A percentile compares a stretch with the other conserved stretches of the same genome.
phyloP scores from a whole-genome alignment of 73 alveolate genomes.

The Halteria grandinella region DNA sequence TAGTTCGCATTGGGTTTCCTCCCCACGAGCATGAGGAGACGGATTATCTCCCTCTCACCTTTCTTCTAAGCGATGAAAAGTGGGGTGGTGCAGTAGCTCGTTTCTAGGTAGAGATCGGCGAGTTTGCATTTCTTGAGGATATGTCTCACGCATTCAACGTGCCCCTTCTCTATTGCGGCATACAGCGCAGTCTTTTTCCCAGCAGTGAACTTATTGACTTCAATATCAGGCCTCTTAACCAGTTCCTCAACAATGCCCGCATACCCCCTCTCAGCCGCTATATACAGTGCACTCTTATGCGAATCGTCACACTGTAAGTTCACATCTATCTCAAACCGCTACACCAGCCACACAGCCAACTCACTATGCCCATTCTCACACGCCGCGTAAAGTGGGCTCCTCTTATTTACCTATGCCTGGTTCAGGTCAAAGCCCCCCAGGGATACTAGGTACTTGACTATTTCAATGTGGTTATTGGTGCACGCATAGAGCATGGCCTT shows the following conservation, averaged over 20 bases:
- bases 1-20: conserved; percentile 21
- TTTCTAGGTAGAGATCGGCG: conserved; percentile 14
- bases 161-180: conserved; percentile 39
- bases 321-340: conserved; percentile 42
- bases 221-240: conserved; percentile 47
- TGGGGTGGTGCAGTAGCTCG: conserved; percentile 44
- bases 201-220: conserved; percentile 22
- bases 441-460: conserved; percentile 27
- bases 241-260: conserved; percentile 16
- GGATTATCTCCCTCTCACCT: conserved; percentile 26
- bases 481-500: conserved; percentile 47
- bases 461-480: not conserved
- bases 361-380: conserved; percentile 41
- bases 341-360: conserved; percentile 13
- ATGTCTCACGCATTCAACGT: conserved; percentile 45
- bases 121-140: conserved; percentile 43
- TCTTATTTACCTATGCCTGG: not conserved
- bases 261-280: conserved; percentile 39
- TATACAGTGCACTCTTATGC: conserved; percentile 29
- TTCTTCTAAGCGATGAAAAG: conserved; percentile 37
- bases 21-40: conserved; percentile 40
- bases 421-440: not conserved
- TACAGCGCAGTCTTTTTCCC: conserved; percentile 45
- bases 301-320: conserved; percentile 34
- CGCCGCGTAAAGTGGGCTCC: conserved; percentile 37